Evolutionary conservation across 495 filamentous ascomycete species (phyloP).

Genomic region (Xylaria castorea): DNA sequence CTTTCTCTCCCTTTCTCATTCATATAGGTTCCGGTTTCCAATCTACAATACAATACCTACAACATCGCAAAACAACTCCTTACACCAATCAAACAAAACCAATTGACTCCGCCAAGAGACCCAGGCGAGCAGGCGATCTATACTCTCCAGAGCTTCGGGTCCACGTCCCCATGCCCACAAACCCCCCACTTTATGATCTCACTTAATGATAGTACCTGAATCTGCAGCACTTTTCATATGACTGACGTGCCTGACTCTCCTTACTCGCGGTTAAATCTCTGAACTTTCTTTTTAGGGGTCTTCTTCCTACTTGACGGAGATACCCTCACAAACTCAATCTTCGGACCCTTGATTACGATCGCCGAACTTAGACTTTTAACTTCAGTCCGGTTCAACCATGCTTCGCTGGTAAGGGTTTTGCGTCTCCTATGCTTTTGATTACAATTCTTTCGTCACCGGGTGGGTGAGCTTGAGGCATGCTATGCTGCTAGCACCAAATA

Average conservation of each 20-base stretch:
- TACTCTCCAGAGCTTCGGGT: slow-evolving; percentile 28
- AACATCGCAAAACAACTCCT: background rate
- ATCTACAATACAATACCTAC: slow-evolving; percentile 5
- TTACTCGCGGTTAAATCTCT: slow-evolving; percentile 10
- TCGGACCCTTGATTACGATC: background rate
- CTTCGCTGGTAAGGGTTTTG: slow-evolving; percentile 40
- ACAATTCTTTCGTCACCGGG: slow-evolving; percentile 5
- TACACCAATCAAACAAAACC: slow-evolving; percentile 10
- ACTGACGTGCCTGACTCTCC: slow-evolving; percentile 22
- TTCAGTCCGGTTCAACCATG: slow-evolving; percentile 29
- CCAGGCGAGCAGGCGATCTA: slow-evolving; percentile 26
- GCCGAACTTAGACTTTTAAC: slow-evolving; percentile 16
- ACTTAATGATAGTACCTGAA: slow-evolving; percentile 2
- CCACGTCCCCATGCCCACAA: background rate
- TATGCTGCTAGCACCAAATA: background rate
- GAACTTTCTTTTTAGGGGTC: background rate
- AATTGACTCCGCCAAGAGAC: slow-evolving; percentile 22
- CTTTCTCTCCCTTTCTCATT: background rate
- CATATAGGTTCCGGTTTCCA: background rate
- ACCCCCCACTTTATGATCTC: slow-evolving; percentile 25
- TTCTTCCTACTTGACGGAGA: background rate
- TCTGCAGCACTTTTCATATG: slow-evolving; percentile 17
- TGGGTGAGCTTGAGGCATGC: background rate
- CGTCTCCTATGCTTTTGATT: slow-evolving; percentile 20
- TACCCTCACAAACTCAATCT: background rate